phyloP scores from a whole-genome alignment of 1,139 yeast genomes.

The Williopsis jadinii region DNA sequence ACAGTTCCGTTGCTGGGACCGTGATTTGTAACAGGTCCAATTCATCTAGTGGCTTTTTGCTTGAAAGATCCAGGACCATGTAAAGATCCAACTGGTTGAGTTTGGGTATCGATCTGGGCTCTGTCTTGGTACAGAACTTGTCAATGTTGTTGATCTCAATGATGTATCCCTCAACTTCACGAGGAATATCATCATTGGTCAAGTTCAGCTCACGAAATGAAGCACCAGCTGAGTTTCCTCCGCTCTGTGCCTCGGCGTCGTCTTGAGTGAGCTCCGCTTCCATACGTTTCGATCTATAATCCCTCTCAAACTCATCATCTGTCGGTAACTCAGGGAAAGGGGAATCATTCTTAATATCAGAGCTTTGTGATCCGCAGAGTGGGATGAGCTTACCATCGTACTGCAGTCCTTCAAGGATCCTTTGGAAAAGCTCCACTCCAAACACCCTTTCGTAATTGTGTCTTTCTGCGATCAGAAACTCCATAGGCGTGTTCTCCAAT shows the following conservation, averaged over 20 bases:
- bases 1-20: not conserved
- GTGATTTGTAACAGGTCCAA: not conserved
- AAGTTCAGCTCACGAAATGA: not conserved
- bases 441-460: conserved; percentile 1
- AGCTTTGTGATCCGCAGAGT: too few relatives aligned
- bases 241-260: not conserved
- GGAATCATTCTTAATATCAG: not conserved
- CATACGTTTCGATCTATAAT: conserved; percentile 1
- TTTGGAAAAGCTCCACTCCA: not conserved
- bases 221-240: not conserved
- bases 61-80: not conserved
- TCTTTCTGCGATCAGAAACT: not conserved
- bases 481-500: conserved; percentile 1
- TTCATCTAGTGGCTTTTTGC: not conserved
- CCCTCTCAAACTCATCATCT: conserved; percentile 4
- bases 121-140: not conserved
- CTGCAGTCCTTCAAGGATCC: not conserved
- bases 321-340: conserved; percentile 5
- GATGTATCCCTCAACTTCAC: not conserved
- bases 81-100: not conserved
- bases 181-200: not conserved
- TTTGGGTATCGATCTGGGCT: not conserved
- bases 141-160: not conserved
- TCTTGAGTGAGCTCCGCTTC: not conserved
- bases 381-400: too few relatives aligned